Evolutionary conservation across 257 asterid genomes (phyloP), one percentile per base, ranked within the genome.

Genomic region (Fraxinus anomala): DNA sequence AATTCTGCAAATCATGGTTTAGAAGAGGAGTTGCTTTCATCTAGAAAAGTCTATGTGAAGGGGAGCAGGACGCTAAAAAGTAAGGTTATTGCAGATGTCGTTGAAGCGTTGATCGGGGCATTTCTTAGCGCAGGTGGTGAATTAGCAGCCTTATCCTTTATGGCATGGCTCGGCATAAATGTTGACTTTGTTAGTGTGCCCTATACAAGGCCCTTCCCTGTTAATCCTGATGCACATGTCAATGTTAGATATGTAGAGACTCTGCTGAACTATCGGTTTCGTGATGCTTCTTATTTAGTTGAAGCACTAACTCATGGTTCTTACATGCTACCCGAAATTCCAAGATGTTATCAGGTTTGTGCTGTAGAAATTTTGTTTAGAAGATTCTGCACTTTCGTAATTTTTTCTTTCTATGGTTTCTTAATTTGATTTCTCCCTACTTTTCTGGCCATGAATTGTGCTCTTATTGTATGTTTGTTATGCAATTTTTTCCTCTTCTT

Each of bases 301-400:
- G 98, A 94, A 79, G 98, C 99, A 2, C 80, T 94, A 13, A 90
- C 96, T 3, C 99, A 94, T 40, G 98, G 99, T 3, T 94, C 99
- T n/a, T 91, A 87, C 81, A 92, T 94, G 96, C 84, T 91, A 12
- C 92, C 94, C 0, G 96, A 92, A 78, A 85, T 94, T 79, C 97
- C 99, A 0, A 86, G 87, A 65, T 91, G 99, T 86, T 94, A 91
- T 77, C 99, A 94, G 97, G 99, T 94, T 63, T 23, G 67, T 21
- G 66, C 10, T 6, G 11, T n/a, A 21, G 67, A 21, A n/a, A 19
- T 56, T 21, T 7, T 6, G 14, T 56, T n/a, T 56, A 1, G 30
- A 56, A 54, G 63, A 17, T 54, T 54, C 23, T 56, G 1, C 24
- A 6, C 26, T 19, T 5, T 5, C 1, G 26, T 2, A 5, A 19